phyloP scores from a whole-genome alignment of 768 basidiomycete species.

The Steccherinum ochraceum region DNA sequence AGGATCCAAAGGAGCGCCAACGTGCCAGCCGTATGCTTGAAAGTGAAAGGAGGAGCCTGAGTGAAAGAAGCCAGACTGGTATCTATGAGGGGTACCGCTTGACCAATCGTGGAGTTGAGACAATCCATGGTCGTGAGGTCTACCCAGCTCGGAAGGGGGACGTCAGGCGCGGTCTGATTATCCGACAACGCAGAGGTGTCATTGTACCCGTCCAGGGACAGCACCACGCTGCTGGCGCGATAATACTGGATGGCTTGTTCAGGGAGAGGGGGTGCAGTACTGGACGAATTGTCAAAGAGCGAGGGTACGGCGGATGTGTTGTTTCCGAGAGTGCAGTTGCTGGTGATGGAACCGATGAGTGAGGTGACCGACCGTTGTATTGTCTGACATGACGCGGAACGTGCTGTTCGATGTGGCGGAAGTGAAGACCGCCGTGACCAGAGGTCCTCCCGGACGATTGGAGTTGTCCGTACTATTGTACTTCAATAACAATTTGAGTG shows the following conservation, averaged over 20 bases:
- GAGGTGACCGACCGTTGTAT: conserved; percentile 25
- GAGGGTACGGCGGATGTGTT: conserved; percentile 19
- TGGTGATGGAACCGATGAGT: conserved; percentile 22
- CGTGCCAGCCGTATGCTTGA: no score
- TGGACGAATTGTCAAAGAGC: conserved; percentile 11
- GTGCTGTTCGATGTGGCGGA: conserved; percentile 23
- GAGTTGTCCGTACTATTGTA: conserved; percentile 28
- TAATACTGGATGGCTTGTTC: conserved; percentile 64
- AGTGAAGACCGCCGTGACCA: conserved; percentile 20
- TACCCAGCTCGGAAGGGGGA: conserved; percentile 45
- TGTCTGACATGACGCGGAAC: conserved; percentile 30
- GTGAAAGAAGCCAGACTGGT: not conserved
- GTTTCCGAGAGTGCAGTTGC: conserved; percentile 28
- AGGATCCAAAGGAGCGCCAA: not conserved
- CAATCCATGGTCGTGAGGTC: conserved; percentile 46
- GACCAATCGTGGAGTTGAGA: conserved; percentile 57
- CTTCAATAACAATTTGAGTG: no score
- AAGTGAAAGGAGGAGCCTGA: not conserved
- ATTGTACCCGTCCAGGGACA: conserved; percentile 63
- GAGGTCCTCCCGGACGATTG: conserved; percentile 28
- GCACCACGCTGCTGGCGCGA: conserved; percentile 55
- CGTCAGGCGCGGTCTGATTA: conserved; percentile 35
- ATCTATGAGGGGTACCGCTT: conserved; percentile 51
- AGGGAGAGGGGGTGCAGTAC: conserved; percentile 25
- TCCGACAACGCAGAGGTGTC: conserved; percentile 43